Base-by-base conservation (phyloP, 345 rosid genomes). In the Eucalyptus sp. region DNA sequence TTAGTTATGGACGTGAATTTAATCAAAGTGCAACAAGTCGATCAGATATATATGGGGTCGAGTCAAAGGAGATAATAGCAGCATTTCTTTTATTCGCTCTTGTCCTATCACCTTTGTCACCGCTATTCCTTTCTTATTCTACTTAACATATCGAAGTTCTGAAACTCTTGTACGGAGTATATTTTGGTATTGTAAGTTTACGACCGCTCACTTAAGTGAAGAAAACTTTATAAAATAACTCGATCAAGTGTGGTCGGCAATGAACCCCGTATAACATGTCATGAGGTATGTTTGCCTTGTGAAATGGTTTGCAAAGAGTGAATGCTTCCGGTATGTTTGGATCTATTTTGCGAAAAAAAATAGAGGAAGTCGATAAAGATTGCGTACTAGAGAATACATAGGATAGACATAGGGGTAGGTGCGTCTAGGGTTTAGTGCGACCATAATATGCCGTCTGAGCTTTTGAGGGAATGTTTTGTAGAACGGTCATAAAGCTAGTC, bases 71-170 rank as follows among this genome's bases (percentile, higher is more conserved):
- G 11, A 37, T 10, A 10, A 76, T 11, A 20, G 48, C 27, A 6
- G 15, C 2, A 18, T 25, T 37, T 33, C 0, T 71, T 3, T 5
- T 9, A 1, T 3, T 33, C 5, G 2, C 41, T 71, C 81, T 71
- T 1, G 12, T 18, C 12, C 44, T 9, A 33, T 33, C 81, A 18
- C 33, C 25, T 66, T 8, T 17, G 25, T 71, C 44, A 5, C 1
- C 3, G 2, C 4, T 3, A 13, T 37, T 71, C 11, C 13, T 33
- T 71, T 33, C 80, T 68, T 31, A 33, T 33, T 33, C 13, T 71
- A 9, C 8, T 5, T 27, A 27, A 60, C 15, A 27, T 10, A 33
- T n/a, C 5, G 24, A 68, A n/a, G 76, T n/a, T 8, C 37, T n/a
- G 9, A n/a, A 68, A 33, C 80, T 33, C 44, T 33, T 33, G 18